These are phyloP conservation scores for Fusarium sterilihyphosum DNA, from an alignment of 2,329 filamentous ascomycete species.

Conservation along the genomic window DNA sequence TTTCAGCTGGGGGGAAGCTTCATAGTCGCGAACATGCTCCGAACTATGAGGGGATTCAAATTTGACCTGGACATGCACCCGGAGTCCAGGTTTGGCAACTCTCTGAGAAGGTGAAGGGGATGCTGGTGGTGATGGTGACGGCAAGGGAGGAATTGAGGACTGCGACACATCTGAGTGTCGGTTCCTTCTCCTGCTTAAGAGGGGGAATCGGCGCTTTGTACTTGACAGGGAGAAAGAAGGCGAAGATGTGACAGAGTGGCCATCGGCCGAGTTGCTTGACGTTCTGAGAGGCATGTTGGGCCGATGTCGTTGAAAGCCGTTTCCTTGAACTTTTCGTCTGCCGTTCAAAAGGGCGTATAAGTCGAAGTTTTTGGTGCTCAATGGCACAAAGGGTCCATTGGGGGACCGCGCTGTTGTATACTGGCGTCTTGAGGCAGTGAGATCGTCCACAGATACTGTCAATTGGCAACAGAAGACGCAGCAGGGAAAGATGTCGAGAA, in stretches of 20 bases:
- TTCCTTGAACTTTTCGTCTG: not conserved
- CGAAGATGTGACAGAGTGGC: conserved; percentile 35
- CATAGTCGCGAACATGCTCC: conserved; percentile 58
- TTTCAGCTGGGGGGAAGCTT: conserved; percentile 55
- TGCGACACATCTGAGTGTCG: conserved; percentile 36
- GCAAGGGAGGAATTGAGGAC: conserved; percentile 28
- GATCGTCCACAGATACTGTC: not conserved
- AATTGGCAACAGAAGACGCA: conserved; percentile 7
- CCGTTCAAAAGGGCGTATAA: not conserved
- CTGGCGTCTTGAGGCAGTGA: conserved; percentile 1
- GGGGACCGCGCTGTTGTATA: conserved; percentile 1
- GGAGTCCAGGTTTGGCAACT: conserved; percentile 43
- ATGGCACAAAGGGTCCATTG: conserved; percentile 33
- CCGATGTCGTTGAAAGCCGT: conserved; percentile 8
- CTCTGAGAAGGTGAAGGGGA: conserved; percentile 18
- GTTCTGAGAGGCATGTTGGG: conserved; percentile 42
- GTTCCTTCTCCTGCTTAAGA: conserved; percentile 43
- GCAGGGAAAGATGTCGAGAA: conserved; percentile 12
- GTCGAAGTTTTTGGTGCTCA: conserved; percentile 26
- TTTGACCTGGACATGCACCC: conserved; percentile 56
- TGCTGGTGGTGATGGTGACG: conserved; percentile 14
- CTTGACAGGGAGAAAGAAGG: conserved; percentile 38
- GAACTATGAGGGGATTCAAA: conserved; percentile 58
- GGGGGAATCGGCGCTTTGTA: conserved; percentile 46
- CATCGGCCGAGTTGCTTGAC: conserved; percentile 40